Conservation (phyloP, 805 yeast genomes). For the Komagataella mondaviorum region DNA sequence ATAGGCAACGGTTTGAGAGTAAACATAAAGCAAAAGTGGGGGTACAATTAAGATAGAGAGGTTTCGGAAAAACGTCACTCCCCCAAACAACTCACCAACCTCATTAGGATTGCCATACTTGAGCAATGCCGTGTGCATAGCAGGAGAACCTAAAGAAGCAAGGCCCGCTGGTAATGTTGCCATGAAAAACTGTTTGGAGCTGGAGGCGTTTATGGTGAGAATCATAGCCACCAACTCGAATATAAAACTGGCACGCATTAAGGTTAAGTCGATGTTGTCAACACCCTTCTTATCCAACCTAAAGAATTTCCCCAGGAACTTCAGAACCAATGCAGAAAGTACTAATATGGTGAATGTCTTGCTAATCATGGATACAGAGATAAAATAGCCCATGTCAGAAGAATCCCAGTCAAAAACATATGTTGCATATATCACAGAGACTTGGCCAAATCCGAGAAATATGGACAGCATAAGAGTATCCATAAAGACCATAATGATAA, state of each 20-base stretch:
- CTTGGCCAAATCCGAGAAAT: constrained; percentile 25
- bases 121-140: constrained; percentile 41
- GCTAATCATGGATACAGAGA: constrained; percentile 36
- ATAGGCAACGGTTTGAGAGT: constrained; percentile 26
- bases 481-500: constrained; percentile 30
- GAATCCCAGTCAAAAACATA: constrained; percentile 41
- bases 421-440: constrained; percentile 38
- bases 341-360: constrained; percentile 35
- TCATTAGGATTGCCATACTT: constrained; percentile 47
- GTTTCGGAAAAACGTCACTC: constrained; percentile 45
- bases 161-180: constrained; percentile 27
- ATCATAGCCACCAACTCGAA: constrained; percentile 26
- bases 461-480: constrained; percentile 29
- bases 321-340: constrained; percentile 35
- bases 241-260: constrained; percentile 16
- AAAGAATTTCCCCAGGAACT: constrained; percentile 20
- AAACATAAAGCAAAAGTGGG: constrained; percentile 29
- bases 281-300: constrained; percentile 24
- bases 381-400: constrained; percentile 37
- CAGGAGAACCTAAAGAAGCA: constrained; percentile 40
- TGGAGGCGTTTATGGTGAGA: constrained; percentile 18
- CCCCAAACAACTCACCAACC: constrained; percentile 66
- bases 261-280: constrained; percentile 25
- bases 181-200: constrained; percentile 16
- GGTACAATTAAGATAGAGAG: constrained; percentile 35